phyloP scores from a whole-genome alignment of 257 asterid species.

The Ballota nigra region DNA sequence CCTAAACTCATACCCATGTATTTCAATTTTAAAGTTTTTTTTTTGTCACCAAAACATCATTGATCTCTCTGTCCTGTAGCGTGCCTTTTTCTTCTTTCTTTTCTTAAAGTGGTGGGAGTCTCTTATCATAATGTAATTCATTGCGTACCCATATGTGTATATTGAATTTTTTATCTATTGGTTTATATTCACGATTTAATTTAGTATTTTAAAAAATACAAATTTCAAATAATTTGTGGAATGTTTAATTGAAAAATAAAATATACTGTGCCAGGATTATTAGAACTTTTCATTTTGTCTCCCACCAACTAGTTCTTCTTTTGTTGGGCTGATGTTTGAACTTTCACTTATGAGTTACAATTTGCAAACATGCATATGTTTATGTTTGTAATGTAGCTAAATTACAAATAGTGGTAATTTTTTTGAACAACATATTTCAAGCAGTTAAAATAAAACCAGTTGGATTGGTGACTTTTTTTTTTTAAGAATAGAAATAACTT shows the following conservation, averaged over 20 bases:
- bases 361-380: background rate
- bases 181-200: background rate
- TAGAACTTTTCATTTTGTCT: background rate
- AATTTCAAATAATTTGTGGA: background rate
- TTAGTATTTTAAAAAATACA: background rate
- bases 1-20: background rate
- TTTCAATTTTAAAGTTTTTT: background rate
- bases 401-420: background rate
- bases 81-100: background rate
- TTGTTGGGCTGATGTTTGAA: background rate
- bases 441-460: background rate
- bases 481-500: background rate
- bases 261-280: background rate
- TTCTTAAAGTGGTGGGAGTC: background rate
- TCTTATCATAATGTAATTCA: background rate
- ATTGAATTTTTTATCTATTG: background rate
- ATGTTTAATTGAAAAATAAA: background rate
- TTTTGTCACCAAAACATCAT: background rate
- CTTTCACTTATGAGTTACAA: slow-evolving; percentile 7
- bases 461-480: background rate
- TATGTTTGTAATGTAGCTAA: background rate
- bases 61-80: background rate
- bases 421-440: background rate
- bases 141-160: background rate
- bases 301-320: background rate